Evolutionary conservation across 1,284 basidiomycete species (phyloP).

Genomic region (Cryptococcus hybrid): DNA sequence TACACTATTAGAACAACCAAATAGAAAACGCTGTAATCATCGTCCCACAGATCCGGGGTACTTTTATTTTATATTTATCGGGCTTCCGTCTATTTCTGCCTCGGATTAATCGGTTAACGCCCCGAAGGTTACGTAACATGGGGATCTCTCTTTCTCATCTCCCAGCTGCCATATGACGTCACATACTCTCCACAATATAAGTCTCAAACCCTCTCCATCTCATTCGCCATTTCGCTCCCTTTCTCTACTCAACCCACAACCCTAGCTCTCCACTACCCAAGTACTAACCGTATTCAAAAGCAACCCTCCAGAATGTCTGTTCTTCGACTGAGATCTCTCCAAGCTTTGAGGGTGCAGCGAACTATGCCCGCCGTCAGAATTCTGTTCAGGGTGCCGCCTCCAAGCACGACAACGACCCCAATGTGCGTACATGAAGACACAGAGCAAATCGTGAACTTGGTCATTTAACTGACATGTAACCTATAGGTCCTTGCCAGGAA

Average conservation of each 20-base stretch:
- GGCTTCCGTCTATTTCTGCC: neutral
- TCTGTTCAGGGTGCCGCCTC: slow-evolving; percentile 5
- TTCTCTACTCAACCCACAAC: neutral
- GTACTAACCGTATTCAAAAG: slow-evolving; percentile 4
- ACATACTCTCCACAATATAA: neutral
- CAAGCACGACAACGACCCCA: slow-evolving; percentile 12
- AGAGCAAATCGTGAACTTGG: neutral
- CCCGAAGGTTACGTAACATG: too few relatives aligned
- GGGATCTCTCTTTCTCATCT: neutral
- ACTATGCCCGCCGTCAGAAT: neutral
- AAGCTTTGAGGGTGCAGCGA: slow-evolving; percentile 6
- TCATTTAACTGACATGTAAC: neutral
- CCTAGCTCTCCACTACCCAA: neutral
- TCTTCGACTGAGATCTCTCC: slow-evolving; percentile 7
- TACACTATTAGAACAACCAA: neutral
- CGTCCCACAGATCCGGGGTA: too few relatives aligned
- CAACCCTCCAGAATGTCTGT: neutral
- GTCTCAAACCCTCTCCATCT: neutral
- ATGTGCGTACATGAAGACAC: slow-evolving; percentile 3
- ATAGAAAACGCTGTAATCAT: too few relatives aligned
- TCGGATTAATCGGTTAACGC: slow-evolving; percentile 2
- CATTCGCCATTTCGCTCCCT: neutral
- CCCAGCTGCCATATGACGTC: slow-evolving; percentile 1
- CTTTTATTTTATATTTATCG: neutral
- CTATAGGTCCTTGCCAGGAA: slow-evolving; percentile 30